These are phyloP conservation scores for Trametes cinnabarina DNA, from an alignment of 768 basidiomycete species.

Conservation along the genomic window DNA sequence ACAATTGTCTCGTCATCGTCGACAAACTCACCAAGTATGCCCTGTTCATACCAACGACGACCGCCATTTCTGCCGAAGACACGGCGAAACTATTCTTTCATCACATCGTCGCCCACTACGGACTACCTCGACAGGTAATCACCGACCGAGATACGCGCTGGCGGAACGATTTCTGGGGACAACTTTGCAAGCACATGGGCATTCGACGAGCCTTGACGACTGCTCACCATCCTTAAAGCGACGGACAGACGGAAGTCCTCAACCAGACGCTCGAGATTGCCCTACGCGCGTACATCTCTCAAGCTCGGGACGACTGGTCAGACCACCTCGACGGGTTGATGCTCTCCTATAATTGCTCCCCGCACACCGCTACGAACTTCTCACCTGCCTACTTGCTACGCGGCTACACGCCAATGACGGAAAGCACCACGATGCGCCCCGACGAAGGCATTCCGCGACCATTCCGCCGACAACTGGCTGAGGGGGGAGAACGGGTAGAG, in stretches of 20 bases:
- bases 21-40: slow-evolving; percentile 17
- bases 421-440: too few relatives aligned
- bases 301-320: too few relatives aligned
- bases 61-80: neutral
- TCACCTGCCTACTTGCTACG: too few relatives aligned
- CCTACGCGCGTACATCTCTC: slow-evolving; percentile 26
- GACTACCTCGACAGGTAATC: slow-evolving; percentile 5
- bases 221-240: slow-evolving; percentile 22
- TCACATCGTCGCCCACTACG: slow-evolving; percentile 9
- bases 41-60: slow-evolving; percentile 8
- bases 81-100: too few relatives aligned
- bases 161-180: slow-evolving; percentile 8
- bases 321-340: too few relatives aligned
- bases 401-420: too few relatives aligned
- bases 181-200: neutral
- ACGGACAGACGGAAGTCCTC: slow-evolving; percentile 37
- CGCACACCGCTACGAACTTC: too few relatives aligned
- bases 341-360: too few relatives aligned
- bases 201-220: slow-evolving; percentile 1
- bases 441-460: too few relatives aligned
- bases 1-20: slow-evolving; percentile 7
- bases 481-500: too few relatives aligned
- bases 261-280: slow-evolving; percentile 35
- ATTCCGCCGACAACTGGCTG: too few relatives aligned
- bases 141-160: slow-evolving; percentile 6